A percentile compares a stretch with the other conserved stretches of the same genome.
phyloP scores from a whole-genome alignment of 2,329 filamentous ascomycete genomes.

The Drechslerella dactyloides region DNA sequence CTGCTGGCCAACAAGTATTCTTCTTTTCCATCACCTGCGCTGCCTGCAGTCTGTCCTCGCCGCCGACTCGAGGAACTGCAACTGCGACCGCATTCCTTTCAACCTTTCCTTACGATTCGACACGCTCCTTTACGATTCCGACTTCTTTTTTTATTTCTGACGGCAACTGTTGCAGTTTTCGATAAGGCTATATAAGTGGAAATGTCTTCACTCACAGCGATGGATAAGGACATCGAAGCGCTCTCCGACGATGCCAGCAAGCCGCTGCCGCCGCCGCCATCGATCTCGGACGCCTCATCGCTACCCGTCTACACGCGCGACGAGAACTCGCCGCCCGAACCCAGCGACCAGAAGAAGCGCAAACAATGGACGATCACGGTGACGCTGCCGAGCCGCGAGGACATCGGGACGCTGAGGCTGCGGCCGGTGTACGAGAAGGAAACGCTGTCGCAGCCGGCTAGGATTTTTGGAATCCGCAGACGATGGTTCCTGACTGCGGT shows the following conservation, averaged over 20 bases:
- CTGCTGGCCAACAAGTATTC: too few species aligned
- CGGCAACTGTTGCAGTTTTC: too few species aligned
- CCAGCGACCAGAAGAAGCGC: background rate
- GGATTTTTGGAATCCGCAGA: slow-evolving; percentile 39
- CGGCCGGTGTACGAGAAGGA: slow-evolving; percentile 36
- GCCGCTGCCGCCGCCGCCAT: background rate
- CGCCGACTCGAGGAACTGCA: too few species aligned
- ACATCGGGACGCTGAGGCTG: slow-evolving; percentile 35
- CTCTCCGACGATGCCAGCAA: slow-evolving; percentile 34
- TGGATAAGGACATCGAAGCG: slow-evolving; percentile 33
- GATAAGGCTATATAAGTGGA: slow-evolving; percentile 2
- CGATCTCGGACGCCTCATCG: background rate
- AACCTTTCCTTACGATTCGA: too few species aligned
- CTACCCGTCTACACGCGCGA: background rate
- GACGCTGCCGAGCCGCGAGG: slow-evolving; percentile 10
- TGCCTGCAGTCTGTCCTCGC: too few species aligned
- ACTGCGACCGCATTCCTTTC: too few species aligned
- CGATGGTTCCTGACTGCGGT: slow-evolving; percentile 17
- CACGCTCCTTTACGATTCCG: too few species aligned
- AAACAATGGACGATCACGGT: background rate
- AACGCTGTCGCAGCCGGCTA: slow-evolving; percentile 41
- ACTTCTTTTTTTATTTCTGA: too few species aligned
- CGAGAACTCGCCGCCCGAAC: background rate
- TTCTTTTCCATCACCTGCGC: too few species aligned
- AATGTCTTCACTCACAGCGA: slow-evolving; percentile 16